A percentile compares a stretch with the other conserved stretches of the same genome.
phyloP scores from a whole-genome alignment of 805 yeast genomes.

The Saccharomycopsis schoenii region DNA sequence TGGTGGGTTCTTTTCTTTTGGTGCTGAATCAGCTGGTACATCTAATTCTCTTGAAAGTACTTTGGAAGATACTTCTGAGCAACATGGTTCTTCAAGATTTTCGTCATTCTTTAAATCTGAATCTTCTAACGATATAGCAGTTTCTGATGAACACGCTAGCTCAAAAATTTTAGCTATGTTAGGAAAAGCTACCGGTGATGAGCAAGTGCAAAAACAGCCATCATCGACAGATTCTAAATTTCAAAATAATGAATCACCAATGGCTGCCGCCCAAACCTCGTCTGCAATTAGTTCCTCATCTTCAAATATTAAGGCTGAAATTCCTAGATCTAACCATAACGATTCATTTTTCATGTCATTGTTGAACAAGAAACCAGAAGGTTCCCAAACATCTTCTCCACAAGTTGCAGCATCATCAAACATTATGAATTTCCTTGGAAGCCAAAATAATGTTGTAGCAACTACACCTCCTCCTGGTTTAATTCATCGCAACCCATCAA shows the following conservation, averaged over 20 bases:
- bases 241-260: constrained; percentile 4
- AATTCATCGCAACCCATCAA: constrained; percentile 1
- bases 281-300: not conserved
- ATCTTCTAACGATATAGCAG: constrained; percentile 8
- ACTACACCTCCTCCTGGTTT: constrained; percentile 19
- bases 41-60: not conserved
- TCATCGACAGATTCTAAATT: not conserved
- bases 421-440: not conserved
- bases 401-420: not conserved
- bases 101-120: constrained; percentile 26
- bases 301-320: not conserved
- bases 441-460: constrained; percentile 4
- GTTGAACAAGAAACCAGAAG: constrained; percentile 26
- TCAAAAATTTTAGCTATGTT: constrained; percentile 14
- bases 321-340: constrained; percentile 11
- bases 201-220: not conserved
- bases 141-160: constrained; percentile 9
- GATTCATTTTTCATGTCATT: constrained; percentile 41
- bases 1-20: not conserved
- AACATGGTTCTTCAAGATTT: constrained; percentile 24
- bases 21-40: not conserved
- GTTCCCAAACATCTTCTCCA: constrained; percentile 6
- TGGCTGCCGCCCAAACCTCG: not conserved
- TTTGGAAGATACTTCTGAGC: not conserved
- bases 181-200: constrained; percentile 15